These are phyloP conservation scores for Amanita pallidorosea DNA, from an alignment of 768 basidiomycete genomes.

Conservation along the genomic window DNA sequence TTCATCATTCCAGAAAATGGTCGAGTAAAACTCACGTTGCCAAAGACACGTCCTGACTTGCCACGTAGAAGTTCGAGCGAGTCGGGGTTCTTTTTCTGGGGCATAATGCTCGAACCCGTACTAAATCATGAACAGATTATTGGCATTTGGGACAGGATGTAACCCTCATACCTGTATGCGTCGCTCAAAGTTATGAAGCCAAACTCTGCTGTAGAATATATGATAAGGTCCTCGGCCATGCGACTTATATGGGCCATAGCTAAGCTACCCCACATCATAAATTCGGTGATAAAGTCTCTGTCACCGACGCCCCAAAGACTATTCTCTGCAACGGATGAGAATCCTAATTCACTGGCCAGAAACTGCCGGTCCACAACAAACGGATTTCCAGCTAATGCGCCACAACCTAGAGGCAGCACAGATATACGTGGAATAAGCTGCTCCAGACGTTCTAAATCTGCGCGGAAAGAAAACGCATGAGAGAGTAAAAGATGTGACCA, in stretches of 20 bases:
- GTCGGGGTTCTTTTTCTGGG: slow-evolving; percentile 98
- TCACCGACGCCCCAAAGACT: slow-evolving; percentile 96
- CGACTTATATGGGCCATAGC: slow-evolving; percentile 91
- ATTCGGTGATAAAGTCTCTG: slow-evolving; percentile 95
- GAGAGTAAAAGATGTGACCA: slow-evolving; percentile 97
- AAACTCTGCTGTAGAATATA: slow-evolving; percentile 96
- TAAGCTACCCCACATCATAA: slow-evolving; percentile 92
- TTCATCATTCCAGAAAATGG: slow-evolving; percentile 1
- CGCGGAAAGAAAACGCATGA: slow-evolving; percentile 88
- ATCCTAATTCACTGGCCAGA: slow-evolving; percentile 83
- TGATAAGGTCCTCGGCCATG: slow-evolving; percentile 91
- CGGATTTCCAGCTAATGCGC: slow-evolving; percentile 94
- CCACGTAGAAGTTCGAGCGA: slow-evolving; percentile 92
- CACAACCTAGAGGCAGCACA: slow-evolving; percentile 87
- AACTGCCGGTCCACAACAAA: slow-evolving; percentile 92
- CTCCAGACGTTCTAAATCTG: slow-evolving; percentile 76
- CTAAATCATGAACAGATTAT: slow-evolving; percentile 26
- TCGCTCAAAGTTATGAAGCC: slow-evolving; percentile 94
- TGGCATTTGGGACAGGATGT: neutral
- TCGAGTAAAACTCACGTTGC: slow-evolving; percentile 48
- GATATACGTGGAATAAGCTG: slow-evolving; percentile 86
- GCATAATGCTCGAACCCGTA: slow-evolving; percentile 99
- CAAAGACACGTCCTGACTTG: slow-evolving; percentile 91
- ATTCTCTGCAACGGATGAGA: slow-evolving; percentile 84
- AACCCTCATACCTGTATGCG: slow-evolving; percentile 72